phyloP scores from a whole-genome alignment of 2,329 filamentous ascomycete species.

The Epichloe sylvatica region DNA sequence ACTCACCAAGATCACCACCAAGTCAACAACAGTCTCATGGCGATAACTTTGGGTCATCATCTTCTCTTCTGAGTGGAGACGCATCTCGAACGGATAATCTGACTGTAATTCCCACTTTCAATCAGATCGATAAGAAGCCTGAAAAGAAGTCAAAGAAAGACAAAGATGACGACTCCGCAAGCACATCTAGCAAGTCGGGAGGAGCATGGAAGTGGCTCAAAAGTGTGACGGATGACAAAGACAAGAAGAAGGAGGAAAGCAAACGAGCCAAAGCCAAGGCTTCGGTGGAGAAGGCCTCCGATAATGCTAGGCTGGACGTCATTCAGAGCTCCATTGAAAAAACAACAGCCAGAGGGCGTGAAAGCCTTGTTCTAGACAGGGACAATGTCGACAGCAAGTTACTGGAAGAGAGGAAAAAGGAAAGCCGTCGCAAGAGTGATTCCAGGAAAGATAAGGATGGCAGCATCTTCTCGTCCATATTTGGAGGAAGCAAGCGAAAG shows the following conservation, averaged over 20 bases:
- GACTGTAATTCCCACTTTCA: slow-evolving; percentile 65
- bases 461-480: slow-evolving; percentile 86
- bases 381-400: slow-evolving; percentile 57
- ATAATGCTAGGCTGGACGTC: slow-evolving; percentile 72
- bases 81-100: slow-evolving; percentile 59
- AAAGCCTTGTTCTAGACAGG: slow-evolving; percentile 73
- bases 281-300: slow-evolving; percentile 46
- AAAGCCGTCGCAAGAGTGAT: slow-evolving; percentile 59
- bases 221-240: slow-evolving; percentile 59
- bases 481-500: slow-evolving; percentile 82
- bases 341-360: slow-evolving; percentile 50
- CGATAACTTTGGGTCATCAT: slow-evolving; percentile 26
- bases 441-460: slow-evolving; percentile 86
- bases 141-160: slow-evolving; percentile 70
- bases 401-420: slow-evolving; percentile 77
- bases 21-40: slow-evolving; percentile 12
- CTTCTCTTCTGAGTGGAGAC: slow-evolving; percentile 55
- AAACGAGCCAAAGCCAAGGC: slow-evolving; percentile 55
- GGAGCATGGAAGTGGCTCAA: slow-evolving; percentile 59
- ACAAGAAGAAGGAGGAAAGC: slow-evolving; percentile 43
- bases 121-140: slow-evolving; percentile 53
- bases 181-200: slow-evolving; percentile 57
- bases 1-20: slow-evolving; percentile 3
- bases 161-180: slow-evolving; percentile 47
- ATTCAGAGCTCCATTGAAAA: slow-evolving; percentile 77